phyloP scores from a whole-genome alignment of 176 grass and related monocot species.

The Tillandsia leiboldiana region DNA sequence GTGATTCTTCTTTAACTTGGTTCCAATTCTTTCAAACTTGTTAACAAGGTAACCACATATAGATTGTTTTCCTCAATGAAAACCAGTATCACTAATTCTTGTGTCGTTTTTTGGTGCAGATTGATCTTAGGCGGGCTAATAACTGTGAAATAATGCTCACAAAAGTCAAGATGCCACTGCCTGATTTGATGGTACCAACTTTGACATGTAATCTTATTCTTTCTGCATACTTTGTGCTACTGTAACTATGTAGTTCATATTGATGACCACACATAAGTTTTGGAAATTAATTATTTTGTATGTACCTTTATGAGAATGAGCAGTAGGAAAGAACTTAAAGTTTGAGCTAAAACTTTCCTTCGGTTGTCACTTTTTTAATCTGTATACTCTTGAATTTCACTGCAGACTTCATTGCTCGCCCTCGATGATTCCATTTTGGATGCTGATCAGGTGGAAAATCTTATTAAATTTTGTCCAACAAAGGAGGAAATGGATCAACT shows the following conservation, averaged over 20 bases:
- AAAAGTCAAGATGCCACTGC: conserved; percentile 79
- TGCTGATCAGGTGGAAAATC: conserved; percentile 79
- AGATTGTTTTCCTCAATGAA: not conserved
- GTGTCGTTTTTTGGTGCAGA: conserved; percentile 41
- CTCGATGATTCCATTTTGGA: conserved; percentile 81
- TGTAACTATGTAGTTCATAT: not conserved
- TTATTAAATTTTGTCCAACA: conserved; percentile 95
- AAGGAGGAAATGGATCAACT: conserved; percentile 87
- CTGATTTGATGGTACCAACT: conserved; percentile 74
- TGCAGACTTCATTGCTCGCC: conserved; percentile 59
- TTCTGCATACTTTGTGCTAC: not conserved
- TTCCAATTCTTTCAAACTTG: not conserved
- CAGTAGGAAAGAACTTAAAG: no score
- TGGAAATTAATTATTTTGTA: no score
- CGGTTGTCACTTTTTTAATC: conserved; percentile 4
- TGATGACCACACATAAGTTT: not conserved
- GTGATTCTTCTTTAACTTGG: not conserved
- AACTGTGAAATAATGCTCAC: conserved; percentile 98
- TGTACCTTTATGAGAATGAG: no score
- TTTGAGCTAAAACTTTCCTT: no score
- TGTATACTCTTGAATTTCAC: conserved; percentile 13
- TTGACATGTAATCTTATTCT: no score
- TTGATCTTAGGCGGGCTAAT: conserved; percentile 83
- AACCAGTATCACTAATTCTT: not conserved
- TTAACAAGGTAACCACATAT: not conserved